Base-by-base conservation (phyloP, 108 stramenopile genomes). In the Skeletonema tropicum region DNA sequence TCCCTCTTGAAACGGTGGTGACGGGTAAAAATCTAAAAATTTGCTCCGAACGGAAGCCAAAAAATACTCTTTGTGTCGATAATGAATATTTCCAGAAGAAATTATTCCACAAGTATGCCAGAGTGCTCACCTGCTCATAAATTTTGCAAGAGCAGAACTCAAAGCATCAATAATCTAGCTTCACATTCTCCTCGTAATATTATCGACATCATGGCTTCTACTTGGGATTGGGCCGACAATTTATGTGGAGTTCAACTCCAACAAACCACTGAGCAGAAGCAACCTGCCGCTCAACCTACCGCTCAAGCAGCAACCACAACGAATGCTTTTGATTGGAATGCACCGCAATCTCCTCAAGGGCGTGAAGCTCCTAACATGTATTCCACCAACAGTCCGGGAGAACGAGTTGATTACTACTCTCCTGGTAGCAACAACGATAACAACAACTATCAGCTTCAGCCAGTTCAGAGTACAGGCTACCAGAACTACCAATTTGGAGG, bases 311-410 rank as follows among this genome's bases (percentile, higher is more conserved):
- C n/a, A n/a, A n/a, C 49, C n/a, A 3, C 13, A 52, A 52, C 23
- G 49, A 52, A 52, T 25, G 13, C 49, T n/a, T n/a, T n/a, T n/a
- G n/a, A n/a, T 52, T 52, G 49, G 49, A 52, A 52, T 52, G 21
- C 17, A n/a, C 21, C 49, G 21, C 49, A 52, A 52, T 52, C 49
- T 52, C 49, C 49, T 5, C 49, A 52, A 52, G 49, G 21, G 5
- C 49, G 49, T 23, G 49, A 52, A 21, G 49, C 49, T n/a, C 49
- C 49, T 52, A 23, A 3, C 49, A 52, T 52, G 49, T 52, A 52
- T 8, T 23, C 17, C 3, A 52, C 17, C 21, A 8, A 8, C 9
- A 52, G 49, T 52, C 49, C 49, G 3, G 49, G 49, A 6, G 23
- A 13, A 15, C 23, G 49, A 52, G 49, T 52, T 52, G 49, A 52